A percentile compares a stretch with the other conserved stretches of the same genome.
Conservation (phyloP, 176 grass and related monocot species). For the Oryza meridionalis region DNA sequence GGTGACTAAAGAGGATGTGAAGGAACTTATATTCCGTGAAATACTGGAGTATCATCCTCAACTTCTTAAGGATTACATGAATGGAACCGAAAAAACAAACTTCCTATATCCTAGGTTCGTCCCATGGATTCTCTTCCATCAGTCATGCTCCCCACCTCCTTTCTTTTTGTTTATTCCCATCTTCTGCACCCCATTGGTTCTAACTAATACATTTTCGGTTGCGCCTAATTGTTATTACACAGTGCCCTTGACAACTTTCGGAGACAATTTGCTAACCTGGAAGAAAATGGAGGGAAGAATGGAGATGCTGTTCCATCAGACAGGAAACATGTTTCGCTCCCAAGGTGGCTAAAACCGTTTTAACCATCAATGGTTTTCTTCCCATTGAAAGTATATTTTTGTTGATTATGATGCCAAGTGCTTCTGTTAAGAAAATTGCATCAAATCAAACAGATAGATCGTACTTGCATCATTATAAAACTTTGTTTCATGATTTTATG, state of each 20-base stretch:
- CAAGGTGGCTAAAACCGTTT: constrained; percentile 59
- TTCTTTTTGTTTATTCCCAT: constrained; percentile 12
- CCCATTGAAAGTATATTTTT: constrained; percentile 5
- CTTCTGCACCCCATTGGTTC: background rate
- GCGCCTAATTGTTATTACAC: constrained; percentile 38
- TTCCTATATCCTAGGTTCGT: constrained; percentile 92
- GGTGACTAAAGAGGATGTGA: constrained; percentile 94
- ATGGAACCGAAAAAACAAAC: constrained; percentile 70
- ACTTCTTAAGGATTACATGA: constrained; percentile 84
- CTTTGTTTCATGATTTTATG: constrained; percentile 34
- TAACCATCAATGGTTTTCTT: constrained; percentile 5
- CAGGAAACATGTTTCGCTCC: constrained; percentile 96
- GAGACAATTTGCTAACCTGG: constrained; percentile 94
- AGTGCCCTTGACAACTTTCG: constrained; percentile 97
- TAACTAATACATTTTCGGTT: background rate
- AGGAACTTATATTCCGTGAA: constrained; percentile 93
- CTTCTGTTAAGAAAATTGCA: background rate
- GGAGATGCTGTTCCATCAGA: constrained; percentile 53
- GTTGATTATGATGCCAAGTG: background rate
- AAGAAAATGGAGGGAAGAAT: constrained; percentile 89
- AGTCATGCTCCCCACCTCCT: background rate
- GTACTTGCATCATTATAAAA: constrained; percentile 22
- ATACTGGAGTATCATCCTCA: constrained; percentile 95
- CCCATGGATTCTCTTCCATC: background rate
- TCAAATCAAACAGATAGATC: background rate